A percentile compares a stretch with the other conserved stretches of the same genome.
Evolutionary conservation across 352 stramenopile species (phyloP).

Genomic region (Pythium phragmiticola): DNA sequence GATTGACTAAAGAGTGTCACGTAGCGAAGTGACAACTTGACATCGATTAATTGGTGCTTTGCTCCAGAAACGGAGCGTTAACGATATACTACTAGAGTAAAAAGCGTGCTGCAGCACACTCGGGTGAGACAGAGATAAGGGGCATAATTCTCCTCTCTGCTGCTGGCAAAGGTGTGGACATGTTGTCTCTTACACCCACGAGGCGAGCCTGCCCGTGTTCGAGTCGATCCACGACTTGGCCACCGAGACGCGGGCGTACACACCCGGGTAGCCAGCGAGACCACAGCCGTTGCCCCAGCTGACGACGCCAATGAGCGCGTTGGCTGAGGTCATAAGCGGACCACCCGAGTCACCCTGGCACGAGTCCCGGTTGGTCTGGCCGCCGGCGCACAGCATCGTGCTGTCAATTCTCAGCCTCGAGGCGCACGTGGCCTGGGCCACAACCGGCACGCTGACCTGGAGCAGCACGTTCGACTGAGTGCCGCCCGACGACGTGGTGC

Average conservation of each 20-base stretch:
- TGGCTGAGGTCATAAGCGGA: slow-evolving; percentile 37
- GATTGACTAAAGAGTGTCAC: too few species aligned
- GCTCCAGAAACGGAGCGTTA: too few species aligned
- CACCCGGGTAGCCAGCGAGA: slow-evolving; percentile 41
- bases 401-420: slow-evolving; percentile 16
- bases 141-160: too few species aligned
- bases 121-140: too few species aligned
- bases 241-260: slow-evolving; percentile 55
- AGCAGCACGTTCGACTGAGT: slow-evolving; percentile 31
- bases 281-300: slow-evolving; percentile 66
- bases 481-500: slow-evolving; percentile 35
- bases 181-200: slow-evolving; percentile 4
- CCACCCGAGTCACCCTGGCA: slow-evolving; percentile 65
- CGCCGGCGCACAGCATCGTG: slow-evolving; percentile 58
- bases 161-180: too few species aligned
- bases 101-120: too few species aligned
- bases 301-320: slow-evolving; percentile 54
- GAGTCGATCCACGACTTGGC: slow-evolving; percentile 46
- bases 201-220: slow-evolving; percentile 22
- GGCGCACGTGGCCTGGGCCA: slow-evolving; percentile 41
- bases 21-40: too few species aligned
- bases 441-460: slow-evolving; percentile 38
- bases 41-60: too few species aligned
- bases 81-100: too few species aligned
- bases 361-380: slow-evolving; percentile 37